These are phyloP conservation scores for Thalia dealbata DNA, from an alignment of 176 grass and related monocot species.

Conservation along the genomic window DNA sequence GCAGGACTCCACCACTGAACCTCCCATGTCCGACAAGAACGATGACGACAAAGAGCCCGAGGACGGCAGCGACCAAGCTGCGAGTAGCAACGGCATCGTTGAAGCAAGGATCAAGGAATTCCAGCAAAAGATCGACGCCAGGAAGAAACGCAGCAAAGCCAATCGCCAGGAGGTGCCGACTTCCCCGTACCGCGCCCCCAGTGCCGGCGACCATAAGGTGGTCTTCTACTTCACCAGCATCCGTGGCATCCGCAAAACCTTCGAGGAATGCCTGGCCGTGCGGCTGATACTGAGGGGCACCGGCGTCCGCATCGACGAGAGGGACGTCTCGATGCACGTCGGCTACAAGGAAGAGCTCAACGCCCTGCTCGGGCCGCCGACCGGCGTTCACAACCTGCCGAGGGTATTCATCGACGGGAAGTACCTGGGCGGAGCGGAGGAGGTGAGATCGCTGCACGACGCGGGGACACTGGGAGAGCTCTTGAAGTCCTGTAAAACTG, in stretches of 20 bases:
- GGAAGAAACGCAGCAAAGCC: not conserved
- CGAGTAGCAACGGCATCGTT: slow-evolving; percentile 51
- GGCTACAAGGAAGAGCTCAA: slow-evolving; percentile 62
- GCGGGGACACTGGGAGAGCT: slow-evolving; percentile 35
- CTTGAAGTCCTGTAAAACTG: slow-evolving; percentile 38
- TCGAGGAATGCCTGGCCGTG: slow-evolving; percentile 72
- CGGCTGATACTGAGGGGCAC: slow-evolving; percentile 55
- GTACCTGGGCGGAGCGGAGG: slow-evolving; percentile 57
- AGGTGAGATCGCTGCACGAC: slow-evolving; percentile 79
- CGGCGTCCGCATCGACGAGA: slow-evolving; percentile 64
- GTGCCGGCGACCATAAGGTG: slow-evolving; percentile 30
- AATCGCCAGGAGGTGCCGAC: slow-evolving; percentile 17
- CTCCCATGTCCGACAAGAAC: not conserved
- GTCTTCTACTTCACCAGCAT: slow-evolving; percentile 83
- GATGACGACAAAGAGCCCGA: not conserved
- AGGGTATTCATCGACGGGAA: slow-evolving; percentile 56
- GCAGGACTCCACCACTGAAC: not conserved
- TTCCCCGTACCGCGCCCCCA: slow-evolving; percentile 15
- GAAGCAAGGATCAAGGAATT: slow-evolving; percentile 58
- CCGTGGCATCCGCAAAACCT: slow-evolving; percentile 74
- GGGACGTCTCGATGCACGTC: slow-evolving; percentile 91
- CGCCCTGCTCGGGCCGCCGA: slow-evolving; percentile 14
- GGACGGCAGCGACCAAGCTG: slow-evolving; percentile 48
- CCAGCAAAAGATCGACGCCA: slow-evolving; percentile 68
- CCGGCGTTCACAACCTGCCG: slow-evolving; percentile 24